Evolutionary conservation across 106 monocot genomes (phyloP).

Genomic region (Cymbidium sinense): DNA sequence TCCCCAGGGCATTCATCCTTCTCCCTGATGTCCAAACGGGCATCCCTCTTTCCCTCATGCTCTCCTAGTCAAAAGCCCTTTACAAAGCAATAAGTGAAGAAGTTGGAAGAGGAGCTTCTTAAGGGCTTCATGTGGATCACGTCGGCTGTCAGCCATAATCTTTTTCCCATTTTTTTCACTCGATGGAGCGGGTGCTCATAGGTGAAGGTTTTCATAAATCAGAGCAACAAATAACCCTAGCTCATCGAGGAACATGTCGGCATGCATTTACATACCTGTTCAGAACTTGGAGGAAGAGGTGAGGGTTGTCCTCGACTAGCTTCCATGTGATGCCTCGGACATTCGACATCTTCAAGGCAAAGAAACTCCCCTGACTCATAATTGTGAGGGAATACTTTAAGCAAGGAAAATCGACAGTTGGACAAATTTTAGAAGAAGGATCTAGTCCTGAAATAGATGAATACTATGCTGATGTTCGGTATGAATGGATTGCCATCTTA

Average conservation of each 20-base stretch:
- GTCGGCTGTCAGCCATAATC: too few relatives aligned
- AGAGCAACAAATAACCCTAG: not conserved
- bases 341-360: slow-evolving; percentile 98
- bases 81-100: too few relatives aligned
- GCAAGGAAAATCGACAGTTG: slow-evolving; percentile 96
- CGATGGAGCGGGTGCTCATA: too few relatives aligned
- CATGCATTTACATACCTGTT: slow-evolving; percentile 78
- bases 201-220: too few relatives aligned
- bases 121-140: too few relatives aligned
- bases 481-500: slow-evolving; percentile 91
- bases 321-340: slow-evolving; percentile 87
- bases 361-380: slow-evolving; percentile 96
- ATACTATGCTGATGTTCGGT: slow-evolving; percentile 95
- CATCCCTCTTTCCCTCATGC: too few relatives aligned
- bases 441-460: slow-evolving; percentile 99
- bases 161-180: too few relatives aligned
- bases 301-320: slow-evolving; percentile 80
- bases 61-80: too few relatives aligned
- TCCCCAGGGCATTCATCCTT: too few relatives aligned
- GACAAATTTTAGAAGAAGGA: slow-evolving; percentile 95
- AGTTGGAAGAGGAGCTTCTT: too few relatives aligned
- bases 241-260: slow-evolving; percentile 12
- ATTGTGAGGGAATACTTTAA: slow-evolving; percentile 99
- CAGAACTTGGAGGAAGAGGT: slow-evolving; percentile 96
- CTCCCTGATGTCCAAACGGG: too few relatives aligned